These are phyloP conservation scores for Thielaviopsis ethacetica DNA, from an alignment of 2,329 filamentous ascomycete species.

Conservation along the genomic window DNA sequence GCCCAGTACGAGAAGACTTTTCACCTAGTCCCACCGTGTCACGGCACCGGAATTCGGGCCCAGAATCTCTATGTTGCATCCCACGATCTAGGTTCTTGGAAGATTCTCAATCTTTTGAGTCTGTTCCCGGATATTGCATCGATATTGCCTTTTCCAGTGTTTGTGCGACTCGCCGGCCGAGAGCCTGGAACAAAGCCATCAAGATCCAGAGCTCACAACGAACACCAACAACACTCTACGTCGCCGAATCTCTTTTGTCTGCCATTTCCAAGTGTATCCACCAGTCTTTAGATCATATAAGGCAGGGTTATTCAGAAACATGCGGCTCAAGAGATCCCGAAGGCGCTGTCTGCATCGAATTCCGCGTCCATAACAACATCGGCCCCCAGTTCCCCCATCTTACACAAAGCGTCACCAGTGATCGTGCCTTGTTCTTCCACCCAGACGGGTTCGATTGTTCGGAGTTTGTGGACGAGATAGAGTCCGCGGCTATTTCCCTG, in stretches of 20 bases:
- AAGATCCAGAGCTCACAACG: slow-evolving; percentile 30
- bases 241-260: slow-evolving; percentile 32
- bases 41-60: slow-evolving; percentile 24
- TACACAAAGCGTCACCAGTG: slow-evolving; percentile 26
- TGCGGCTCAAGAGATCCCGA: slow-evolving; percentile 19
- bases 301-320: slow-evolving; percentile 14
- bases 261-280: slow-evolving; percentile 27
- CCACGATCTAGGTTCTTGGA: slow-evolving; percentile 29
- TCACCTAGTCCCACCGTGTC: slow-evolving; percentile 23
- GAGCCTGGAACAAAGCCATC: slow-evolving; percentile 24
- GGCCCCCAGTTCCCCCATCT: slow-evolving; percentile 31
- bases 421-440: slow-evolving; percentile 29
- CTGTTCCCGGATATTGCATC: slow-evolving; percentile 33
- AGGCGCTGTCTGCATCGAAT: slow-evolving; percentile 28
- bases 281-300: slow-evolving; percentile 23
- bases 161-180: slow-evolving; percentile 20
- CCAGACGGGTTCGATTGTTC: slow-evolving; percentile 26
- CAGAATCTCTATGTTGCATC: slow-evolving; percentile 29
- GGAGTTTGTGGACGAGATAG: slow-evolving; percentile 26
- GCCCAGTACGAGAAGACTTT: slow-evolving; percentile 24
- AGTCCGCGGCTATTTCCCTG: slow-evolving; percentile 21
- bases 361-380: slow-evolving; percentile 32
- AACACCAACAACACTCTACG: slow-evolving; percentile 29
- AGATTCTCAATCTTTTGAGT: slow-evolving; percentile 28
- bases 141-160: slow-evolving; percentile 28